These are phyloP conservation scores for Penstemon eatonii DNA, from an alignment of 257 asterid genomes.

Conservation along the genomic window DNA sequence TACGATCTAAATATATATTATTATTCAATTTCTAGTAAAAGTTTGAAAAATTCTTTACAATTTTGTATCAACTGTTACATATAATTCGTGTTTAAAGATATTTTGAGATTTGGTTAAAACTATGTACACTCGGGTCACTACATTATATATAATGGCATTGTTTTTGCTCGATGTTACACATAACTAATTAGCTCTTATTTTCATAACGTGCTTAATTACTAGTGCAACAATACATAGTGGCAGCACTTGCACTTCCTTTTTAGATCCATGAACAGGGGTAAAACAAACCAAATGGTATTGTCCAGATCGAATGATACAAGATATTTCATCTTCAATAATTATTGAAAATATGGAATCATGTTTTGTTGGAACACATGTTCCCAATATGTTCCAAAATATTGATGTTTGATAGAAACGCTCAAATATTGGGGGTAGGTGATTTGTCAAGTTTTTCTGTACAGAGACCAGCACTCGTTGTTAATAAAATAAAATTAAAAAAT, in stretches of 20 bases:
- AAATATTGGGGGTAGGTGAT: no score
- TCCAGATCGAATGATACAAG: conserved; percentile 9
- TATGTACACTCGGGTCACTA: neutral
- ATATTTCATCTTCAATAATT: conserved; percentile 4
- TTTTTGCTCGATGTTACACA: neutral
- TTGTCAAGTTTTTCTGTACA: neutral
- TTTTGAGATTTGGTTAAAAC: no score
- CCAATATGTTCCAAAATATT: neutral
- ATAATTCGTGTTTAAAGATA: no score
- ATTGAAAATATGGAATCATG: neutral
- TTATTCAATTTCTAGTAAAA: no score
- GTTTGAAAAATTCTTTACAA: no score
- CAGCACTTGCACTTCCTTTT: conserved; percentile 12
- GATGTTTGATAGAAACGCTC: neutral
- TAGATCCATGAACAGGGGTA: neutral
- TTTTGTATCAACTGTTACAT: no score
- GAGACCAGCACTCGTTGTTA: neutral
- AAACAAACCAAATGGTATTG: neutral
- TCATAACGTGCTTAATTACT: conserved; percentile 25
- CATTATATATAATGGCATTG: neutral
- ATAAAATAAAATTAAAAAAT: no score
- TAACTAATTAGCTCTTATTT: neutral
- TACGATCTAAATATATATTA: no score
- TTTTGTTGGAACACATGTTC: neutral
- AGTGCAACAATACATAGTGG: neutral